Evolutionary conservation across 805 yeast species (phyloP).

Genomic region (Pichia rugopelliculosa): DNA sequence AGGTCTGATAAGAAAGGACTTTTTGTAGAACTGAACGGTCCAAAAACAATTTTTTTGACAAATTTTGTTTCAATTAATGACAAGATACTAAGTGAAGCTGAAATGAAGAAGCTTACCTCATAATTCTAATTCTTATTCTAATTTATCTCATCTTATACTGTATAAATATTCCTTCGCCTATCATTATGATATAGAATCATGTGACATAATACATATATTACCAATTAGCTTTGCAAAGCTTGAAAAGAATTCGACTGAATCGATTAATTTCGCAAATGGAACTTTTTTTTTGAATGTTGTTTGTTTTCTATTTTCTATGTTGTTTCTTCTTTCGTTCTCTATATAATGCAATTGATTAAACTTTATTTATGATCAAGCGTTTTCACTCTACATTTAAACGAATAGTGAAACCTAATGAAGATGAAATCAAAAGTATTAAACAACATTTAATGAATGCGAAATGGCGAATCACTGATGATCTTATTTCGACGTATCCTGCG

Average conservation of each 20-base stretch:
- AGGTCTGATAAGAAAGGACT: conserved; percentile 12
- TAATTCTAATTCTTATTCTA: background rate
- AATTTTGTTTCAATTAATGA: conserved; percentile 23
- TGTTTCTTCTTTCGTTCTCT: background rate
- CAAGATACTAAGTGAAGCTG: conserved; percentile 19
- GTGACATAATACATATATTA: too few relatives aligned
- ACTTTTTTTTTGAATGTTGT: too few relatives aligned
- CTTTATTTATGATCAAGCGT: background rate
- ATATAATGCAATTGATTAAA: too few relatives aligned
- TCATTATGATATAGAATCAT: too few relatives aligned
- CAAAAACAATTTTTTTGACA: conserved; percentile 25
- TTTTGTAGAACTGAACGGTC: conserved; percentile 26
- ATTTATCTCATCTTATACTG: too few relatives aligned
- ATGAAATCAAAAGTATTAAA: conserved; percentile 11
- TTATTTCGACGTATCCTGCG: conserved; percentile 21
- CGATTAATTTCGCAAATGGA: too few relatives aligned
- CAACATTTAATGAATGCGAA: conserved; percentile 10
- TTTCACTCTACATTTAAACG: background rate
- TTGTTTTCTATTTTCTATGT: background rate
- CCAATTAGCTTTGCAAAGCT: too few relatives aligned
- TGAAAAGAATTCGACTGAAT: too few relatives aligned
- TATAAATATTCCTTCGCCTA: background rate
- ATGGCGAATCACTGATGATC: conserved; percentile 24
- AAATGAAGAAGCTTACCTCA: conserved; percentile 15
- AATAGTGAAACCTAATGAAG: background rate